These are phyloP conservation scores for Crithidia fasciculata DNA, from an alignment of 208 protist species.

Conservation along the genomic window DNA sequence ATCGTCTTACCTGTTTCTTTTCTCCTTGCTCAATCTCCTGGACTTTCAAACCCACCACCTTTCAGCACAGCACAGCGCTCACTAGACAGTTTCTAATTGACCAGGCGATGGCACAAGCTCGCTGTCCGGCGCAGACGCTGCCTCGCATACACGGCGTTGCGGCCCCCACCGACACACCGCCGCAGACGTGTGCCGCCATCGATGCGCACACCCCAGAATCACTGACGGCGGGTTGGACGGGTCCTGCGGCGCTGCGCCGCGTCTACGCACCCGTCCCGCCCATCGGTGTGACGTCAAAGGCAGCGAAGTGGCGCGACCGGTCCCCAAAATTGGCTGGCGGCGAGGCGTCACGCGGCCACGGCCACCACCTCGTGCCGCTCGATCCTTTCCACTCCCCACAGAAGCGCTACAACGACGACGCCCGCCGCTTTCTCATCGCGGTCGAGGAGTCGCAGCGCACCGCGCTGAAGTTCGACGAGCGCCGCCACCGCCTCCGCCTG, in stretches of 20 bases:
- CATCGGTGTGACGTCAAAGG: background rate
- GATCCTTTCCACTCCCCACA: background rate
- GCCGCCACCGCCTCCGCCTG: constrained; percentile 1
- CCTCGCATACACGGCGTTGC: background rate
- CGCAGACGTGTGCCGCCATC: background rate
- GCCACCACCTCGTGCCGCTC: constrained; percentile 25
- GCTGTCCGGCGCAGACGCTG: background rate
- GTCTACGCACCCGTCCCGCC: constrained; percentile 8
- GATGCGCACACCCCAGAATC: background rate
- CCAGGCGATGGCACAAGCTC: background rate
- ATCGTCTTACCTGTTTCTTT: no score
- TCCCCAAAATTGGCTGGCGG: background rate
- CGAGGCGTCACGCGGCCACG: background rate
- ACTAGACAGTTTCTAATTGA: no score
- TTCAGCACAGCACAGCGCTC: no score
- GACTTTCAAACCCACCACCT: background rate
- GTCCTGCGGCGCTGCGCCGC: constrained; percentile 8
- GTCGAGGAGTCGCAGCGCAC: constrained; percentile 42
- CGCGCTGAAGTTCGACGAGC: constrained; percentile 38
- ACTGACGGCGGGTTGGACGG: constrained; percentile 3
- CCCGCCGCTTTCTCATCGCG: constrained; percentile 18
- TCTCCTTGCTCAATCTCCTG: background rate
- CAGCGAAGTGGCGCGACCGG: background rate
- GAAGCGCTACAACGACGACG: constrained; percentile 13
- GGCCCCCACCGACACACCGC: background rate